Percentiles rank a stretch among this genome's conserved stretches.
Conservation (phyloP, 805 yeast species). For the Millerago galiae region DNA sequence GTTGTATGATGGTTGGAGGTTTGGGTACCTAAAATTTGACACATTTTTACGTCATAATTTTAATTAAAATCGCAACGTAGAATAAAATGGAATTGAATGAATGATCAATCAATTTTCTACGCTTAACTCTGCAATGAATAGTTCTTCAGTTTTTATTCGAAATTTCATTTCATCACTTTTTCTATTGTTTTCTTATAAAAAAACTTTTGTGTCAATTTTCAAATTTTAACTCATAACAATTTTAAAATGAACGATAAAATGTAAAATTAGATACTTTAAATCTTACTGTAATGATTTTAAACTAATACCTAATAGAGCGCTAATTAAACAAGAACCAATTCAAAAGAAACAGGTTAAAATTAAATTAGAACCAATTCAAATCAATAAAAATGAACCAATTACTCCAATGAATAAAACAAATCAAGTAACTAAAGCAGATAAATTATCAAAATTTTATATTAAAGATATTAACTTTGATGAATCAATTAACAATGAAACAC, state of each 20-base stretch:
- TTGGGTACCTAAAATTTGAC: no score
- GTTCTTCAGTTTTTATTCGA: no score
- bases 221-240: no score
- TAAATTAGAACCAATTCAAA: constrained; percentile 14
- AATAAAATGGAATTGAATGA: no score
- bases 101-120: no score
- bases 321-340: neutral
- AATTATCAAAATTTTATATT: constrained; percentile 16
- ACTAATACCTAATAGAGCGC: neutral
- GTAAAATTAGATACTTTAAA: neutral
- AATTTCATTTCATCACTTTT: no score
- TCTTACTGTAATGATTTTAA: neutral
- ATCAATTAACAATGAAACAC: constrained; percentile 4
- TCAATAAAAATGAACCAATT: constrained; percentile 6
- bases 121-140: no score
- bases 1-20: no score
- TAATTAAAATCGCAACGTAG: no score
- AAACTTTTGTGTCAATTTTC: no score
- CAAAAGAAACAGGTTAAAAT: constrained; percentile 15
- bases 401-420: constrained; percentile 14
- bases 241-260: neutral
- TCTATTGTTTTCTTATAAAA: no score
- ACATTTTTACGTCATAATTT: no score
- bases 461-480: constrained; percentile 10
- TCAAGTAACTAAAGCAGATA: constrained; percentile 7